phyloP scores from a whole-genome alignment of 225 moss, liverwort and hornwort genomes.

The Sphagnum tenellum region DNA sequence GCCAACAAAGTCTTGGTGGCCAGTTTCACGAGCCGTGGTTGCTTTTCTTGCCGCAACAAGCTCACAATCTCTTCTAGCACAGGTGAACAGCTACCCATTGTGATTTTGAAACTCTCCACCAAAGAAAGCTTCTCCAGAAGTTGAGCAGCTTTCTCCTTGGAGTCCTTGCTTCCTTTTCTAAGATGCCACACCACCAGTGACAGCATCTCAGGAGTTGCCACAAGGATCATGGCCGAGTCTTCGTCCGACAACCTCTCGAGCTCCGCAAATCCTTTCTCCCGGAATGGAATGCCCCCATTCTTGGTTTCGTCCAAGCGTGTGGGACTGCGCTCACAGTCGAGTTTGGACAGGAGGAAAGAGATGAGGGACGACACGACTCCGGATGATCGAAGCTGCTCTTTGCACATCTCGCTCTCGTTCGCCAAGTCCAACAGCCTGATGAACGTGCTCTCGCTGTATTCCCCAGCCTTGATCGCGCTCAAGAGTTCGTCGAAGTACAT shows the following conservation, averaged over 20 bases:
- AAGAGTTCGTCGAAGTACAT: conserved; percentile 37
- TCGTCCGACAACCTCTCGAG: conserved; percentile 27
- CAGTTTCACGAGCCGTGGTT: conserved; percentile 30
- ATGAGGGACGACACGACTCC: conserved; percentile 23
- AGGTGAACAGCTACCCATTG: conserved; percentile 23
- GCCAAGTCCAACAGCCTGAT: conserved; percentile 12
- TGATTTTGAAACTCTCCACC: conserved; percentile 33
- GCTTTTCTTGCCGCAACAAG: conserved; percentile 32
- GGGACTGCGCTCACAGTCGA: conserved; percentile 2
- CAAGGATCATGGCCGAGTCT: conserved; percentile 9
- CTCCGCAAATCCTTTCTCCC: conserved; percentile 18
- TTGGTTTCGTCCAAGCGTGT: conserved; percentile 7
- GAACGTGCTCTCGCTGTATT: conserved; percentile 21
- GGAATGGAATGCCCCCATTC: conserved; percentile 3
- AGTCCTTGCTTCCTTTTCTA: conserved; percentile 17
- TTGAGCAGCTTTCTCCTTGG: conserved; percentile 18
- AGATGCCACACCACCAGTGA: conserved; percentile 21
- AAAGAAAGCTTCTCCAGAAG: conserved; percentile 38
- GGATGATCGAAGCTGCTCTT: conserved; percentile 16
- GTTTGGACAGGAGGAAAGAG: conserved; percentile 9
- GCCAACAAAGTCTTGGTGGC: conserved; percentile 43
- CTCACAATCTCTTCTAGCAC: conserved; percentile 30
- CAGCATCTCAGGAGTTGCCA: conserved; percentile 36
- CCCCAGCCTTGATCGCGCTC: conserved; percentile 22
- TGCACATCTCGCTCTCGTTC: conserved; percentile 1